Base-by-base conservation (phyloP, 192 early-diverging fungal species). In the Helicostylum pulchrum region DNA sequence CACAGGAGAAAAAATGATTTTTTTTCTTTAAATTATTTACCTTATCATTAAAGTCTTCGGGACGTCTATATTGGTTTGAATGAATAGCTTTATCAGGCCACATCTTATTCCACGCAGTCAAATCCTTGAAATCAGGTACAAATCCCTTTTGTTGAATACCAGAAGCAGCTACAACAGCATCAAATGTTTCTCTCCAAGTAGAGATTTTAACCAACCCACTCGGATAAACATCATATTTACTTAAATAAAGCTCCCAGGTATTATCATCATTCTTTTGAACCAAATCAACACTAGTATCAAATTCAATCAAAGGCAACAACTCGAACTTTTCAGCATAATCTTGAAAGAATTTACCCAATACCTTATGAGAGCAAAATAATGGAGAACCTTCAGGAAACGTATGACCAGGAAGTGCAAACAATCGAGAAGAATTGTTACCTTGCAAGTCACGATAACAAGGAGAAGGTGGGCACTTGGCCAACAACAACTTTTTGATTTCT, bases 81-180 rank as follows among this genome's bases (percentile, higher is more conserved):
- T 70, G 68, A 5, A 47, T n/a, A n/a, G 46, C 12, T 21, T 57
- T 62, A n/a, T 64, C 61, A 19, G 68, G 68, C 39, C 52, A 70
- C n/a, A 14, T 34, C 17, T 39, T 57, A 56, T 62, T 43, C 39
- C 42, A 70, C 17, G 51, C 61, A 14, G 21, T 10, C 19, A 70
- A 53, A 42, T 42, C 52, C 12, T 62, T 42, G 9, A 57, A 31
- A 15, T 55, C 45, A 19, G 68, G 68, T 9, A 70, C 47, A 34
- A 36, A 55, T 1, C 61, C 23, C 5, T 55, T 15, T 26, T 70
- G 68, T 11, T 64, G 54, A 8, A 12, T 45, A 50, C 68, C 68
- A 39, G 68, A 63, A 7, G 68, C 61, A 50, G 43, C 7, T 9
- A 63, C 46, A 17, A 70, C 61, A 12, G 61, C 68, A 51, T 70